Evolutionary conservation across 345 rosid genomes (phyloP), one percentile per base, ranked within the genome.

Genomic region (Eutrema heterophyllum): DNA sequence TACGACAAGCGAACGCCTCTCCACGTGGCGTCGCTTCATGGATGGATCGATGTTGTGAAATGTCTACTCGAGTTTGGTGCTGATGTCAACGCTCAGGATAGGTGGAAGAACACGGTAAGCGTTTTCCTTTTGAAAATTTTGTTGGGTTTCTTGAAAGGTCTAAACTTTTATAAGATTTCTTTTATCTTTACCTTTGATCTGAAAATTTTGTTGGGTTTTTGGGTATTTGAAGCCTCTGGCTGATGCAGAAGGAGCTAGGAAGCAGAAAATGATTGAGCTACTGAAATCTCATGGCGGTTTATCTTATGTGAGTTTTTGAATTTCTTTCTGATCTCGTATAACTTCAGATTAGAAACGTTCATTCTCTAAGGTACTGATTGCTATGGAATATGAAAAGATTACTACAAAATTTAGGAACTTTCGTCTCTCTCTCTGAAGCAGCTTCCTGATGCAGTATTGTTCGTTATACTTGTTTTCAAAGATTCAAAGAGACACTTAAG

Each of bases 191-290:
- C 29, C 5, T 7, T 43, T 52, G 59, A 69, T 69, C 75, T 69
- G 59, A 68, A 14, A 2, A 1, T 45, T 46, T 13, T 54, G 6
- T 30, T 32, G 18, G 0, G 3, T 5, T 59, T 33, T 44, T 9
- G 61, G 33, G 24, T 66, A 21, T 56, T 83, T 67, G 57, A 83
- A 95, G 99, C 99, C 99, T 59, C 78, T 95, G 52, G 97, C 99
- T 77, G 99, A 95, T 81, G 99, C 97, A 44, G 97, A 92, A 84
- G 99, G 99, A 82, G 97, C 99, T 51, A 95, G 86, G 82, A 89
- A 88, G 75, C 74, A 50, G 68, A 76, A 29, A 74, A 88, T 95
- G 99, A 83, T 84, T 9, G 97, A 84, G 73, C 84, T 95, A 16
- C 74, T 95, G 41, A 87, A 84, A 73, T 84, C 92, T n/a, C 83